Evolutionary conservation across 441 rosid genomes (phyloP).

Genomic region (Macaranga tanarius): DNA sequence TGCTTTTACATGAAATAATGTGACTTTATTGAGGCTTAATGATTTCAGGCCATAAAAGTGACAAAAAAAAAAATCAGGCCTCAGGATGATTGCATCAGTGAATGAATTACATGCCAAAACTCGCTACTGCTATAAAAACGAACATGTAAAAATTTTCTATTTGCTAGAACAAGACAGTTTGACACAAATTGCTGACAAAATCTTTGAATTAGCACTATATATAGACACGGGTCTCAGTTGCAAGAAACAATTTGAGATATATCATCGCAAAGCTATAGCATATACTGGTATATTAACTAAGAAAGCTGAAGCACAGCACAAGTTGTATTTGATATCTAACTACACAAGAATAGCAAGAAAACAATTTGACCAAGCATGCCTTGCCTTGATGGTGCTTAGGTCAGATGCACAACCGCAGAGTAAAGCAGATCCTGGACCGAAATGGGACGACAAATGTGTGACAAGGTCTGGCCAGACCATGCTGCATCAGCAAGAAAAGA

Average conservation of each 20-base stretch:
- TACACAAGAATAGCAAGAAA: not conserved
- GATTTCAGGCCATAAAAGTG: no score
- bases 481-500: slow-evolving; percentile 50
- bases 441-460: slow-evolving; percentile 43
- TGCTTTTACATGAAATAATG: no score
- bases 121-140: no score
- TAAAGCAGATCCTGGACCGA: slow-evolving; percentile 35
- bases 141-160: no score
- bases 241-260: not conserved
- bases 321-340: no score
- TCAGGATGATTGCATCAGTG: no score
- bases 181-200: not conserved
- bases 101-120: no score
- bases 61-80: no score
- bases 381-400: not conserved
- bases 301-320: not conserved
- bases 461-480: slow-evolving; percentile 44
- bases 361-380: not conserved
- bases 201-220: not conserved
- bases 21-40: no score
- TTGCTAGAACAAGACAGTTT: not conserved
- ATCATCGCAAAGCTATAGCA: not conserved
- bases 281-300: no score
- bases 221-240: slow-evolving; percentile 1
- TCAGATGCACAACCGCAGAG: slow-evolving; percentile 10